These are phyloP conservation scores for Aureobasidium subglaciale DNA, from an alignment of 2,329 filamentous ascomycete genomes.

Conservation along the genomic window DNA sequence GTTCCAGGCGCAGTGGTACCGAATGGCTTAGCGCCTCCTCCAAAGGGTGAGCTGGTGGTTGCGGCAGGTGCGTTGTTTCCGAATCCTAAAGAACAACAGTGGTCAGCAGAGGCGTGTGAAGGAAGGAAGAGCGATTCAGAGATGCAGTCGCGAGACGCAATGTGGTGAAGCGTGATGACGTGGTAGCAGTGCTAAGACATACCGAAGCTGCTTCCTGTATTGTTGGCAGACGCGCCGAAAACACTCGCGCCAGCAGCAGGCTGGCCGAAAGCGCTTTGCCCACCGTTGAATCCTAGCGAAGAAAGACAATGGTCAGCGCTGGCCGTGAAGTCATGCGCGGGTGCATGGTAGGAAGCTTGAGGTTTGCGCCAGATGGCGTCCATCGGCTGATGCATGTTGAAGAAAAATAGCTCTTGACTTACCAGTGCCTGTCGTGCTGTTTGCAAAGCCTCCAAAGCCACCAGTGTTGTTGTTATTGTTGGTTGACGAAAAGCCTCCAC, in stretches of 20 bases:
- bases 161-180: not conserved
- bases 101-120: not conserved
- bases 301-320: slow-evolving; percentile 5
- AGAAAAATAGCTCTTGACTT: slow-evolving; percentile 9
- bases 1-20: slow-evolving; percentile 23
- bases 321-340: slow-evolving; percentile 1
- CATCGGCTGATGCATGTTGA: not conserved
- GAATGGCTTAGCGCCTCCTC: slow-evolving; percentile 20
- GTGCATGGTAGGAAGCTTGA: not conserved
- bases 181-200: not conserved
- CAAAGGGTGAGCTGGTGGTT: slow-evolving; percentile 16
- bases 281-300: slow-evolving; percentile 19
- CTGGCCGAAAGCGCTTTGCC: too few species aligned
- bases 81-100: slow-evolving; percentile 16
- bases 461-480: slow-evolving; percentile 19
- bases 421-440: slow-evolving; percentile 28
- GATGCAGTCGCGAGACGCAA: not conserved
- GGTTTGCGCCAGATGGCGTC: not conserved
- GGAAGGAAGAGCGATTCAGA: too few species aligned
- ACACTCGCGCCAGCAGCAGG: slow-evolving; percentile 25
- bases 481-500: slow-evolving; percentile 33
- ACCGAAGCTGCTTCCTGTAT: slow-evolving; percentile 21
- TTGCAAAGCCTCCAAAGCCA: not conserved
- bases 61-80: slow-evolving; percentile 17
- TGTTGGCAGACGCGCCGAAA: slow-evolving; percentile 34